These are phyloP conservation scores for Phytopythium vexans DNA, from an alignment of 352 stramenopile genomes.

Conservation along the genomic window DNA sequence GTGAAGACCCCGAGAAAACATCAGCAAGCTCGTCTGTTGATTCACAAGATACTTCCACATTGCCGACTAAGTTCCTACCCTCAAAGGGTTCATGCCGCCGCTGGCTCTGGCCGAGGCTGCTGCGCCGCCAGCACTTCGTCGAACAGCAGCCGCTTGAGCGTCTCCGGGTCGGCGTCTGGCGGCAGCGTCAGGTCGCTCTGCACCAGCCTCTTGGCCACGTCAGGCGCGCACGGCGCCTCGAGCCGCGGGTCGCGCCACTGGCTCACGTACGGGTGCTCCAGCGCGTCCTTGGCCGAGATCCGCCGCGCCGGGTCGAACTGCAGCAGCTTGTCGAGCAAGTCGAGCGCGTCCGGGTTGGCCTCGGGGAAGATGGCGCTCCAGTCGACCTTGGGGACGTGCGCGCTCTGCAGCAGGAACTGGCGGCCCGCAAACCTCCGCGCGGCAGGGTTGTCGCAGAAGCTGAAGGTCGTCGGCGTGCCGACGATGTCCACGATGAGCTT, in stretches of 20 bases:
- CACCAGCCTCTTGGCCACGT: constrained; percentile 52
- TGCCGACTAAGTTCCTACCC: too few species aligned
- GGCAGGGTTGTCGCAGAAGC: constrained; percentile 83
- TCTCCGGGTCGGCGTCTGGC: constrained; percentile 53
- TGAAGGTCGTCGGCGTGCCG: constrained; percentile 80
- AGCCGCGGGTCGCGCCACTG: constrained; percentile 69
- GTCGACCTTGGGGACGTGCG: constrained; percentile 68
- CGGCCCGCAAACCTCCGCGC: constrained; percentile 78
- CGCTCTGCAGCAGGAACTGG: constrained; percentile 76
- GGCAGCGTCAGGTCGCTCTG: constrained; percentile 79
- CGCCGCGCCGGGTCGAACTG: constrained; percentile 86
- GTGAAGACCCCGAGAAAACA: too few species aligned
- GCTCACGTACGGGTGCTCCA: constrained; percentile 90
- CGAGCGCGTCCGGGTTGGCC: constrained; percentile 81
- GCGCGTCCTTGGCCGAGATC: constrained; percentile 79
- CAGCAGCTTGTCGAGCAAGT: constrained; percentile 84
- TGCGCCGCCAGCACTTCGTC: constrained; percentile 82
- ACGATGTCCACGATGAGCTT: constrained; percentile 87
- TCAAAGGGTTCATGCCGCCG: constrained; percentile 3
- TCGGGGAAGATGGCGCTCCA: constrained; percentile 78
- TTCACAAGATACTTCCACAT: too few species aligned
- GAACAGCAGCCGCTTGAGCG: constrained; percentile 76
- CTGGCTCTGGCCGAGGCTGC: constrained; percentile 3
- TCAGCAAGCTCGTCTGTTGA: too few species aligned
- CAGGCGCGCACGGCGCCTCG: constrained; percentile 48